These are phyloP conservation scores for Metschnikowia lunata DNA, from an alignment of 805 yeast genomes.

Conservation along the genomic window DNA sequence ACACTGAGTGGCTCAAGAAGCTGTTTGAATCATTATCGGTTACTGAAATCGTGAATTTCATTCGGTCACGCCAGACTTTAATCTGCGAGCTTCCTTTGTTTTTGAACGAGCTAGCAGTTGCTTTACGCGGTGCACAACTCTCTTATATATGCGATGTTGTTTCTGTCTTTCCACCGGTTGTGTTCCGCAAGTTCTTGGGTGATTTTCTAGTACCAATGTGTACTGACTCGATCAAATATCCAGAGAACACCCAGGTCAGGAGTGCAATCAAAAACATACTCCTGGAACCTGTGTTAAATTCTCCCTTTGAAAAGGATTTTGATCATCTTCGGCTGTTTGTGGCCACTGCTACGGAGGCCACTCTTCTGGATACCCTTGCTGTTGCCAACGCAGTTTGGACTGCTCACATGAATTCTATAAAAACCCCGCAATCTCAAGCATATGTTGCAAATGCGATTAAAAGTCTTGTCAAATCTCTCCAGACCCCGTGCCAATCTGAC, in stretches of 20 bases:
- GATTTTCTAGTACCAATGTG: slow-evolving; percentile 1
- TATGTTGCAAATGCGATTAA: slow-evolving; percentile 2
- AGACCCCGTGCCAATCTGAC: slow-evolving; percentile 1
- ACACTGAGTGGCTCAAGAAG: slow-evolving; percentile 5
- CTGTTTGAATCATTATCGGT: slow-evolving; percentile 1
- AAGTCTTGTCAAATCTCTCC: background rate
- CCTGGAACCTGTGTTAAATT: slow-evolving; percentile 49
- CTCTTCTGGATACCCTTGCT: slow-evolving; percentile 4
- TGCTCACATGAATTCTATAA: slow-evolving; percentile 19
- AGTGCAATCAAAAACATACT: slow-evolving; percentile 38
- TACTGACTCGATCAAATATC: slow-evolving; percentile 1
- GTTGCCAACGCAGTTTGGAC: slow-evolving; percentile 12
- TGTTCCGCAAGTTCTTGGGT: slow-evolving; percentile 11
- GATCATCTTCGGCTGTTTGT: slow-evolving; percentile 18
- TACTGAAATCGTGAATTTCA: slow-evolving; percentile 1
- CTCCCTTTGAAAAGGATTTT: slow-evolving; percentile 46
- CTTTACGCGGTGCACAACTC: background rate
- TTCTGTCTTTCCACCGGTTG: slow-evolving; percentile 6
- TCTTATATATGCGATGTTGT: slow-evolving; percentile 4
- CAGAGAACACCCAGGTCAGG: slow-evolving; percentile 7
- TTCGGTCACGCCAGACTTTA: slow-evolving; percentile 1
- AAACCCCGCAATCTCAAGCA: slow-evolving; percentile 4
- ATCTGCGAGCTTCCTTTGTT: slow-evolving; percentile 12
- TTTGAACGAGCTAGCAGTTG: slow-evolving; percentile 5
- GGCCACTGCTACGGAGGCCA: background rate